Conservation (phyloP, 2,329 filamentous ascomycete species). For the Xylariales sp. region DNA sequence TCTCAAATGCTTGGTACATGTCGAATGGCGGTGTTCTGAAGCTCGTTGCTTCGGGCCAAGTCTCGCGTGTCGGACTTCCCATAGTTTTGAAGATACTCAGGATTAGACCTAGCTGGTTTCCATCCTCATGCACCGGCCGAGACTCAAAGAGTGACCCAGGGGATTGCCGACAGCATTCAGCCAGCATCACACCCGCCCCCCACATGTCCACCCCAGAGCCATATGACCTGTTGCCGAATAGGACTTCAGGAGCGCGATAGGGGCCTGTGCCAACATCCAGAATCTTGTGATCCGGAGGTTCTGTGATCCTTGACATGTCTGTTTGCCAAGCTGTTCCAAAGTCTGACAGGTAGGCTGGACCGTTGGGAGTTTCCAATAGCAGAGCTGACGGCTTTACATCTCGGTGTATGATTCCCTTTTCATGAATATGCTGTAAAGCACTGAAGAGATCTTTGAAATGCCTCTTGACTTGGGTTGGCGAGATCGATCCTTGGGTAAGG, state of each 20-base stretch:
- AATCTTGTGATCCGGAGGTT: slow-evolving; percentile 66
- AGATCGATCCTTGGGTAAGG: slow-evolving; percentile 44
- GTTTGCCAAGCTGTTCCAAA: slow-evolving; percentile 90
- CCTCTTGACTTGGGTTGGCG: slow-evolving; percentile 26
- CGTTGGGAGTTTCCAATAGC: slow-evolving; percentile 60
- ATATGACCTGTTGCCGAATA: slow-evolving; percentile 80
- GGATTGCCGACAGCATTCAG: slow-evolving; percentile 60
- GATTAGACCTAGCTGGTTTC: slow-evolving; percentile 87
- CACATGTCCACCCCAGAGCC: slow-evolving; percentile 76
- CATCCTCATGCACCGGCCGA: slow-evolving; percentile 66
- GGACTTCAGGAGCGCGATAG: slow-evolving; percentile 83
- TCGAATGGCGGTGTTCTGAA: slow-evolving; percentile 80
- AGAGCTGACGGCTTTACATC: slow-evolving; percentile 94
- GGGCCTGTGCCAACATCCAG: slow-evolving; percentile 90
- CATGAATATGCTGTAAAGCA: slow-evolving; percentile 69
- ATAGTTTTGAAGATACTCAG: slow-evolving; percentile 88
- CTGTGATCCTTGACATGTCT: slow-evolving; percentile 49
- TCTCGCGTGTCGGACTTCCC: slow-evolving; percentile 74
- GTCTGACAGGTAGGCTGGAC: slow-evolving; percentile 77
- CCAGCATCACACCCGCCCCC: slow-evolving; percentile 79
- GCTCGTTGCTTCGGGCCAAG: slow-evolving; percentile 73
- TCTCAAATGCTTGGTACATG: slow-evolving; percentile 74
- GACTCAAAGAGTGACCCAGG: slow-evolving; percentile 74
- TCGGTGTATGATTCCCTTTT: slow-evolving; percentile 76
- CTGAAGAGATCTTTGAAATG: slow-evolving; percentile 64